phyloP scores from a whole-genome alignment of 805 yeast genomes.

The Pichia scutulata region DNA sequence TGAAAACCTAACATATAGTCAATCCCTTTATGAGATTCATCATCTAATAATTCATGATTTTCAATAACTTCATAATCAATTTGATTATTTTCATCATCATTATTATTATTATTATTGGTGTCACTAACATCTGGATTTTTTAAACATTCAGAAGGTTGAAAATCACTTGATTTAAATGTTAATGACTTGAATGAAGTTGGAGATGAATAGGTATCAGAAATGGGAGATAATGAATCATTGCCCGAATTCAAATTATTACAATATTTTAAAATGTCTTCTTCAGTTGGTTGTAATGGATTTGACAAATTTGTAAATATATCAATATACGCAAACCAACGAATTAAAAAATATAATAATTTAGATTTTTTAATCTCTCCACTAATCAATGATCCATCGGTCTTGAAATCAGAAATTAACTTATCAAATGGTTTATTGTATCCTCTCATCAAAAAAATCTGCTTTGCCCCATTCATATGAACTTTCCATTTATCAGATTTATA shows the following conservation, averaged over 20 bases:
- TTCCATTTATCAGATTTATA: constrained; percentile 47
- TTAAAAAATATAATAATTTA: constrained; percentile 45
- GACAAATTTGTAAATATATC: constrained; percentile 60
- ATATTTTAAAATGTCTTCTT: constrained; percentile 16
- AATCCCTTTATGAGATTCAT: constrained; percentile 35
- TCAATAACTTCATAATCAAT: constrained; percentile 25
- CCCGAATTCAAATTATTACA: constrained; percentile 4
- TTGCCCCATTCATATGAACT: constrained; percentile 60
- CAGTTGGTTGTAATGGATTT: constrained; percentile 35
- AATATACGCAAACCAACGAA: constrained; percentile 62
- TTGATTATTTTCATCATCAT: constrained; percentile 9
- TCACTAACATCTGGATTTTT: constrained; percentile 17
- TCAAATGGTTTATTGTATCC: constrained; percentile 33
- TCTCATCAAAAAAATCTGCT: constrained; percentile 51
- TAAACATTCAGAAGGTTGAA: background rate
- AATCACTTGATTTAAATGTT: background rate
- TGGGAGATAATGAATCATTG: constrained; percentile 8
- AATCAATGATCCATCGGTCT: constrained; percentile 10
- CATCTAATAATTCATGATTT: constrained; percentile 12
- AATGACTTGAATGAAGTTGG: constrained; percentile 2
- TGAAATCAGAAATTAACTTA: constrained; percentile 18
- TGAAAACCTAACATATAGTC: constrained; percentile 66
- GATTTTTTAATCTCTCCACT: constrained; percentile 24
- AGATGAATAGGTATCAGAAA: constrained; percentile 7
- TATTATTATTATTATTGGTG: constrained; percentile 8